Evolutionary conservation across 2,329 filamentous ascomycete species (phyloP), one percentile per base, ranked within the genome.

Genomic region (Phaeosphaeriaceae sp.): DNA sequence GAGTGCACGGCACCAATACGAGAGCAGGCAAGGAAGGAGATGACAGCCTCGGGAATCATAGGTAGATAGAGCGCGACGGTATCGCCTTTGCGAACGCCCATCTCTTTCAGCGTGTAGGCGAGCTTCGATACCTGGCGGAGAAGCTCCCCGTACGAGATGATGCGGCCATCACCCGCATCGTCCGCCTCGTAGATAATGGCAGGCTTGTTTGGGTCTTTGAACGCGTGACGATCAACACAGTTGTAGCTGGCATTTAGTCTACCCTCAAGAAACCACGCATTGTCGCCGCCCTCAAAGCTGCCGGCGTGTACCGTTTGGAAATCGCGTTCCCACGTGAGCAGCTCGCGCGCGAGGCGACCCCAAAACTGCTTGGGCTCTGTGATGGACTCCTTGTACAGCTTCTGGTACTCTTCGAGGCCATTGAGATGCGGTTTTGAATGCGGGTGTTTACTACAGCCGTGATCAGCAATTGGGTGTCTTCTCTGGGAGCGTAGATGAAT

Each of bases 181-280:
- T 99, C 95, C 60, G 93, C 94, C 83, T 99, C 95, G 83, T 98
- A 99, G 82, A 98, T 97, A 81, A 99, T 96, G 77, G 95, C 95
- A 48, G 95, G 88, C 81, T 90, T 92, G 82, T 98, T 83, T 48
- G 95, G 95, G 81, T 97, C 89, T 81, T 93, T 93, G 81, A 96
- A 87, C n/a, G 95, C 95, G 79, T 98, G 94, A 61, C 95, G 91
- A 76, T 99, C 95, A 65, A 99, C 89, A 75, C 93, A 96, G 84
- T 99, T 99, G 88, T 93, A 98, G 25, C 91, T 95, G 63, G 95
- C 95, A 74, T 99, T 99, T 74, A 99, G 84, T 71, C 89, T 88
- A 67, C 95, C 95, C 82, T 97, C 95, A 61, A 93, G 81, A 76
- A 98, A 99, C 94, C 95, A 99, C 63, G 93, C 91, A 74, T 86